Percentiles rank a stretch among this genome's conserved stretches.
phyloP scores from a whole-genome alignment of 805 yeast genomes.

The Candida succiphila region DNA sequence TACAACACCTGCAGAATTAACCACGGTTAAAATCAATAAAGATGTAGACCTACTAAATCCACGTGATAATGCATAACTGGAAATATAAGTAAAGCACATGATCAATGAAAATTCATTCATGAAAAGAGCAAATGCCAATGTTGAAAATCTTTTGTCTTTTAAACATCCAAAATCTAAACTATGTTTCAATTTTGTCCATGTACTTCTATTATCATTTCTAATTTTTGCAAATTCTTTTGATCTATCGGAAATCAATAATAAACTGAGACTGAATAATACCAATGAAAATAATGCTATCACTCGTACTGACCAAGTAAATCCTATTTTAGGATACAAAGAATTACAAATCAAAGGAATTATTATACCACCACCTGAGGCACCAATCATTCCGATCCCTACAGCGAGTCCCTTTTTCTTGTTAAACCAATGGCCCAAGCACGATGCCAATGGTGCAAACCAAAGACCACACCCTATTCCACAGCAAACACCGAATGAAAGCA shows the following conservation, averaged over 20 bases:
- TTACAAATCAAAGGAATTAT: conserved; percentile 45
- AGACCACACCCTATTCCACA: conserved; percentile 37
- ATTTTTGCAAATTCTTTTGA: conserved; percentile 6
- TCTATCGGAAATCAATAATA: conserved; percentile 23
- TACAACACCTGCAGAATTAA: conserved; percentile 31
- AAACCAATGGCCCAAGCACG: conserved; percentile 55
- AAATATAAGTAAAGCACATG: conserved; percentile 41
- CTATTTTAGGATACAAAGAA: conserved; percentile 37
- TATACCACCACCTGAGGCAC: conserved; percentile 51
- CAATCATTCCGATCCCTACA: conserved; percentile 50
- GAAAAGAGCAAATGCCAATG: conserved; percentile 30
- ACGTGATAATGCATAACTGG: conserved; percentile 44
- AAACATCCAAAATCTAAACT: conserved; percentile 30
- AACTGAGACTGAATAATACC: conserved; percentile 16
- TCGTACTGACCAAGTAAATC: conserved; percentile 53
- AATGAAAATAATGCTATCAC: conserved; percentile 38
- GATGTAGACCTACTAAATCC: conserved; percentile 34
- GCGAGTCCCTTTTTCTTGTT: conserved; percentile 45
- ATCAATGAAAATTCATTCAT: conserved; percentile 44
- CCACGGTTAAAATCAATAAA: conserved; percentile 31
- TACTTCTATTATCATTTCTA: conserved; percentile 1
- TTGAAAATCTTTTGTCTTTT: conserved; percentile 31
- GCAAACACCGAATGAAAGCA: conserved; percentile 39
- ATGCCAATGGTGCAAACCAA: conserved; percentile 33
- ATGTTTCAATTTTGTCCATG: conserved; percentile 10